Evolutionary conservation across 306 rosid species (phyloP).

Genomic region (Pterocarpus macrocarpus): DNA sequence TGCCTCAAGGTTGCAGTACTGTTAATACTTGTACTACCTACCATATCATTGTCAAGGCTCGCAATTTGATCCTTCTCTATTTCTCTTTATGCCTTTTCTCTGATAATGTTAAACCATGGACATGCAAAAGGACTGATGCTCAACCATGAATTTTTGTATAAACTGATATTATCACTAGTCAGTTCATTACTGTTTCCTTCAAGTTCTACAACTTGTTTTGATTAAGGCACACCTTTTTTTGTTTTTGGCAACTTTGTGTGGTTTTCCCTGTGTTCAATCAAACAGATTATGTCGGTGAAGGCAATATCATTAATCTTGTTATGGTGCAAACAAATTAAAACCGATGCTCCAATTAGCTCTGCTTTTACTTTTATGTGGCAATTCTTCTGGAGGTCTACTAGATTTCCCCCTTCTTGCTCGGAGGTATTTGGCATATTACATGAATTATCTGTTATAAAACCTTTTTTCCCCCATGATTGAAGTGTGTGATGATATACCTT

Average conservation of each 20-base stretch:
- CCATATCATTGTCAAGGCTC: constrained; percentile 27
- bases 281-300: constrained; percentile 77
- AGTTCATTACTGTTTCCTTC: constrained; percentile 18
- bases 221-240: constrained; percentile 30
- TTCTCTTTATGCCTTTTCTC: constrained; percentile 14
- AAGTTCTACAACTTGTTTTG: constrained; percentile 29
- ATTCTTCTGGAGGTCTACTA: constrained; percentile 75
- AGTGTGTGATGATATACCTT: constrained; percentile 38
- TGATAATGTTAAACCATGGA: background rate
- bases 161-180: constrained; percentile 11
- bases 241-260: constrained; percentile 38
- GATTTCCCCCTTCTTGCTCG: constrained; percentile 64
- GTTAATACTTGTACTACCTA: background rate
- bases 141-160: constrained; percentile 23
- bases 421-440: constrained; percentile 66
- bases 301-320: constrained; percentile 70
- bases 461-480: constrained; percentile 33
- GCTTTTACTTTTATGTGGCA: constrained; percentile 74
- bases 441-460: constrained; percentile 37
- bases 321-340: constrained; percentile 66
- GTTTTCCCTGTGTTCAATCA: constrained; percentile 43
- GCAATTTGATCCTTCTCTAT: constrained; percentile 12
- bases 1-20: background rate
- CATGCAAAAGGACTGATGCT: constrained; percentile 4
- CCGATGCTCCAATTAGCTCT: constrained; percentile 50